Evolutionary conservation across 2,329 filamentous ascomycete genomes (phyloP).

Genomic region (Venturiaceae sp.): DNA sequence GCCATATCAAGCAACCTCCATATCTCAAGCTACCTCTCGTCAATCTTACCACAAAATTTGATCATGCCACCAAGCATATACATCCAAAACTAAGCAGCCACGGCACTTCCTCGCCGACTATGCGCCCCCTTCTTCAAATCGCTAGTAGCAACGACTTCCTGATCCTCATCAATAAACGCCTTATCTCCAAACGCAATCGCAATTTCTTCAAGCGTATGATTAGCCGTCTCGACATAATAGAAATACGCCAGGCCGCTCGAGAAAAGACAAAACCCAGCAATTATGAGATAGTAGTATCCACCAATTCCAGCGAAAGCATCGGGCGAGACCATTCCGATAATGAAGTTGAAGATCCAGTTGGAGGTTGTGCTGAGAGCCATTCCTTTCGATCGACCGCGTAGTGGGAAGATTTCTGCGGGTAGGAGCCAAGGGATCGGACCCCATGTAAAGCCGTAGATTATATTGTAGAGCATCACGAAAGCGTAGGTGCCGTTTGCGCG

Average conservation of each 20-base stretch:
- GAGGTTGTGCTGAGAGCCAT: conserved; percentile 35
- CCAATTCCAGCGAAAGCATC: conserved; percentile 31
- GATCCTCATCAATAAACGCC: conserved; percentile 21
- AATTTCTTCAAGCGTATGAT: conserved; percentile 28
- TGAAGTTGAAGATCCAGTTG: conserved; percentile 30
- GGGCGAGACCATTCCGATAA: conserved; percentile 24
- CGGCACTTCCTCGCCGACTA: background rate
- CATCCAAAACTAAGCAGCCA: too few relatives aligned
- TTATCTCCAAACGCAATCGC: conserved; percentile 32
- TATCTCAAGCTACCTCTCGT: too few relatives aligned
- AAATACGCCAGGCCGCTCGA: conserved; percentile 26
- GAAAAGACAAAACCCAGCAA: conserved; percentile 31
- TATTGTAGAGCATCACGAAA: conserved; percentile 62
- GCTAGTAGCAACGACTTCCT: background rate
- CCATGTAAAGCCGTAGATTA: conserved; percentile 56
- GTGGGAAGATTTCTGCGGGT: conserved; percentile 66
- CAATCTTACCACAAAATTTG: too few relatives aligned
- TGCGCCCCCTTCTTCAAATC: background rate
- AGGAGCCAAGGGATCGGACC: conserved; percentile 41
- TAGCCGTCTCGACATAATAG: conserved; percentile 32
- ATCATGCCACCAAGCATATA: too few relatives aligned
- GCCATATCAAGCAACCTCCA: too few relatives aligned
- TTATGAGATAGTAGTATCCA: conserved; percentile 33
- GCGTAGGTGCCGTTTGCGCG: conserved; percentile 23
- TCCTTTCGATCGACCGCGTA: conserved; percentile 61